Base-by-base conservation (phyloP, 2,329 filamentous ascomycete species). In the Fusarium proliferatum region DNA sequence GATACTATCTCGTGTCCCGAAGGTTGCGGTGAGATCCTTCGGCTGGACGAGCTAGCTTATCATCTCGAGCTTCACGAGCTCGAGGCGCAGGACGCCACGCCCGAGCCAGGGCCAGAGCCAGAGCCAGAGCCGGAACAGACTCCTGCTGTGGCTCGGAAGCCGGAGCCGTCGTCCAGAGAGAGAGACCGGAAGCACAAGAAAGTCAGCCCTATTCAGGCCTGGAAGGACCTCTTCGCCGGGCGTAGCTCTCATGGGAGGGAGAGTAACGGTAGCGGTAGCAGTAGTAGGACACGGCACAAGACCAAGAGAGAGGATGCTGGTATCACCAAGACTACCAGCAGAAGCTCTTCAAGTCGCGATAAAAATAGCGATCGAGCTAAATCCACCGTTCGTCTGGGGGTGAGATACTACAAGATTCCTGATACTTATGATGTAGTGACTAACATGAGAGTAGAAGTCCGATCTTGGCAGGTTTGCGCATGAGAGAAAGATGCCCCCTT, bases 401-500 rank as follows among this genome's bases (percentile, higher is more conserved):
- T 78, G 55, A 19, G 67, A 46, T 12, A 36, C 26, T 13, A 43
- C 36, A 28, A 9, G 13, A 21, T 33, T 34, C 15, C 23, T 23
- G 30, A 4, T 19, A 11, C 26, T n/a, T 12, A 15, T 23, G 13
- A 19, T 45, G 9, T 12, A 33, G 46, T 66, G 39, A 34, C 61
- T 74, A 36, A 69, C 36, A 55, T 53, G 33, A 33, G 12, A n/a
- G 16, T 57, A 87, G 80, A 87, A 88, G 86, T 83, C 86, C 79
- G 91, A 95, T 77, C 84, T 96, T 19, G 93, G 93, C 0, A 89
- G 90, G 33, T 90, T 93, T 81, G 92, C 92, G 3, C 85, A 93
- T 74, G 93, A 96, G 80, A 88, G 91, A 45, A 86, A 88, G 73
- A 95, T 95, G 93, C 93, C 93, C 1, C 82, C 85, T 13, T 93